A percentile compares a stretch with the other conserved stretches of the same genome.
phyloP scores from a whole-genome alignment of 805 yeast species.

The Kluyveromyces aestuarii region DNA sequence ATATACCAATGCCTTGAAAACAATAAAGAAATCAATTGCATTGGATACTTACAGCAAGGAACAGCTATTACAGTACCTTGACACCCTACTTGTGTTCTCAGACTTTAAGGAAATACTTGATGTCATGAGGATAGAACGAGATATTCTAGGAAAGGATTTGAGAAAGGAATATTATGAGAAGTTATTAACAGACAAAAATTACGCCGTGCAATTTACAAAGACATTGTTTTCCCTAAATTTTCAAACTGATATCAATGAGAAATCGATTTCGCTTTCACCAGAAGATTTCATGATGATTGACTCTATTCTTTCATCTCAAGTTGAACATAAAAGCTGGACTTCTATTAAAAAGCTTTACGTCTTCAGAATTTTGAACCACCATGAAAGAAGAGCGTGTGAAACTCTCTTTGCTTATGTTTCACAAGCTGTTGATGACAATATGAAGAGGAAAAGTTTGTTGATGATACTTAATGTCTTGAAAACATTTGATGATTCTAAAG shows the following conservation, averaged over 20 bases:
- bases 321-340: constrained; percentile 13
- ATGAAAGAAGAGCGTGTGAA: constrained; percentile 26
- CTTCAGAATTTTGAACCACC: constrained; percentile 21
- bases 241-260: not conserved
- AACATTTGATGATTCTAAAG: constrained; percentile 17
- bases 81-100: constrained; percentile 17
- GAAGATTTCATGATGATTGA: constrained; percentile 22
- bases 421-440: constrained; percentile 4
- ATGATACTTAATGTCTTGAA: constrained; percentile 21
- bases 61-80: constrained; percentile 22
- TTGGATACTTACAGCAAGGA: constrained; percentile 10
- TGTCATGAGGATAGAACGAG: constrained; percentile 22
- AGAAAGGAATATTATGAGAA: constrained; percentile 16
- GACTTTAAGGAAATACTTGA: constrained; percentile 24
- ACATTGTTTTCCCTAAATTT: constrained; percentile 16
- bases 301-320: constrained; percentile 11
- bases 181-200: constrained; percentile 10
- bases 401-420: constrained; percentile 15
- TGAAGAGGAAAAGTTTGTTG: constrained; percentile 14
- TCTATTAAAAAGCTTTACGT: constrained; percentile 18
- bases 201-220: constrained; percentile 15
- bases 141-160: constrained; percentile 11
- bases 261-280: constrained; percentile 10
- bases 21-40: constrained; percentile 22
- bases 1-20: constrained; percentile 17